phyloP scores from a whole-genome alignment of 2,329 filamentous ascomycete genomes.

The Colletotrichum incanum region DNA sequence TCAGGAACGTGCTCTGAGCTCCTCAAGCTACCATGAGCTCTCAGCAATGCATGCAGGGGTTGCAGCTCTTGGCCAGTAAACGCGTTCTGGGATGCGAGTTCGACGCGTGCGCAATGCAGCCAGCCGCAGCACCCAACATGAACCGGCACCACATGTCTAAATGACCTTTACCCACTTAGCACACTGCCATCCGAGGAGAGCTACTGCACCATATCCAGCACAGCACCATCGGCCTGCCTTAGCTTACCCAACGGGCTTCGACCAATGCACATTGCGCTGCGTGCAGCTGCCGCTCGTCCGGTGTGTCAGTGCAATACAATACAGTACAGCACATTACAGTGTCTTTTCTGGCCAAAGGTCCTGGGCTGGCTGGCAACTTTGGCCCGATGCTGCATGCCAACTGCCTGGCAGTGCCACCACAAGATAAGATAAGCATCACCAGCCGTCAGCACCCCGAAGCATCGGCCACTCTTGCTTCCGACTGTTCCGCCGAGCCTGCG shows the following conservation, averaged over 20 bases:
- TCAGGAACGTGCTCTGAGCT: conserved; percentile 19
- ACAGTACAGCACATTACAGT: neutral
- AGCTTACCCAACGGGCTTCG: neutral
- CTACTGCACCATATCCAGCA: neutral
- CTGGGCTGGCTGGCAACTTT: neutral
- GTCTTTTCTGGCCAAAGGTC: neutral
- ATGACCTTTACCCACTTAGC: conserved; percentile 1
- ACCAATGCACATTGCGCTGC: neutral
- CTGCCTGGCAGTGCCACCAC: neutral
- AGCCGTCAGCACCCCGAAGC: neutral
- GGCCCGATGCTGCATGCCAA: too few species aligned
- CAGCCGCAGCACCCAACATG: conserved; percentile 21
- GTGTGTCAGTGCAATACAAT: neutral
- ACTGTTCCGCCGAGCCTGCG: neutral
- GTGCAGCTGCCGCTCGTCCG: neutral
- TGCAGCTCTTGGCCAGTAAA: conserved; percentile 30
- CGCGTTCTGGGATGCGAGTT: conserved; percentile 35
- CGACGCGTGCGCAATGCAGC: conserved; percentile 36
- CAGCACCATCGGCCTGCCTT: neutral
- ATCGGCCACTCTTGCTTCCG: neutral
- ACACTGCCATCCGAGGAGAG: neutral
- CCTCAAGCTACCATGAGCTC: conserved; percentile 10
- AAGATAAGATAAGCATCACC: neutral
- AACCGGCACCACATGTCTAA: conserved; percentile 21
- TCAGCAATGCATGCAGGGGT: conserved; percentile 35